These are phyloP conservation scores for Spathaspora sp. DNA, from an alignment of 805 yeast genomes.

Conservation along the genomic window DNA sequence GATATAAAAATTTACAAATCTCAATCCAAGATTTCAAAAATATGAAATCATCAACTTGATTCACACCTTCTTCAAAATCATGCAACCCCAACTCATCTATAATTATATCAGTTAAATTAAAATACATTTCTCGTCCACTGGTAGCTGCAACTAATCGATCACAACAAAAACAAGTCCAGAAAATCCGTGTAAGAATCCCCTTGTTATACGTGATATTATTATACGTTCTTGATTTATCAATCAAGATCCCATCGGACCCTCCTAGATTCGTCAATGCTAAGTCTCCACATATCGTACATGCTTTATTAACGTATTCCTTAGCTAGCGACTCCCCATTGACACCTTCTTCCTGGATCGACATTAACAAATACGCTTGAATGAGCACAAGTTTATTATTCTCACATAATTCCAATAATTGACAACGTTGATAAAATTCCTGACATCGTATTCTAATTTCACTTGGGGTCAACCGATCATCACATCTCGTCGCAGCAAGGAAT, in stretches of 20 bases:
- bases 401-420: slow-evolving; percentile 1
- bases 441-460: neutral
- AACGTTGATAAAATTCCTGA: slow-evolving; percentile 1
- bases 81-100: neutral
- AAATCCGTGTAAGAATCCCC: slow-evolving; percentile 1
- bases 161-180: slow-evolving; percentile 1
- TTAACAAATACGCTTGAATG: slow-evolving; percentile 3
- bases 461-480: neutral
- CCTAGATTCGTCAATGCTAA: slow-evolving; percentile 1
- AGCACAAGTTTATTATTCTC: slow-evolving; percentile 2
- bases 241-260: slow-evolving; percentile 3
- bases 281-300: slow-evolving; percentile 4
- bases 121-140: slow-evolving; percentile 4
- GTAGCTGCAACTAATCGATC: slow-evolving; percentile 3
- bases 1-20: neutral
- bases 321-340: slow-evolving; percentile 4
- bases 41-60: neutral
- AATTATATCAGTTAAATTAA: neutral
- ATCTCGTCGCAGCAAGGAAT: slow-evolving; percentile 3
- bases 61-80: neutral
- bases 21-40: slow-evolving; percentile 1
- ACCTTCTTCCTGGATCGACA: slow-evolving; percentile 5
- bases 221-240: neutral
- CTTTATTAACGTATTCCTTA: slow-evolving; percentile 2
- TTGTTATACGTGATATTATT: neutral